Percentiles rank a stretch among this genome's conserved stretches.
These are phyloP conservation scores for Ilyonectria mors-panacis DNA, from an alignment of 2,329 filamentous ascomycete genomes.

Conservation along the genomic window DNA sequence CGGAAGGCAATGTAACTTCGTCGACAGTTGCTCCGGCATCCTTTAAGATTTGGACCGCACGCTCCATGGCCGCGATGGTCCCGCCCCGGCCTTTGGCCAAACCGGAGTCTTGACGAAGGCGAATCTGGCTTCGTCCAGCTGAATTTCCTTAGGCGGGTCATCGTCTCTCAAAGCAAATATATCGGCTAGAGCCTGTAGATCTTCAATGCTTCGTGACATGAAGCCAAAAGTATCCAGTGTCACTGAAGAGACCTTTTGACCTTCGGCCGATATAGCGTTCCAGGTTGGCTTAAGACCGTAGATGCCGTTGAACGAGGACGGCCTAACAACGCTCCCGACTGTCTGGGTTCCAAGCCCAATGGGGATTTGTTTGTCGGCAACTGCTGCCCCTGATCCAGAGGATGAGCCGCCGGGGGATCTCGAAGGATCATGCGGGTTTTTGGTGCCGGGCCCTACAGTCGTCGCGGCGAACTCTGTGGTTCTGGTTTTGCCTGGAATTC, in stretches of 20 bases:
- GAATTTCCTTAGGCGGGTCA: conserved; percentile 45
- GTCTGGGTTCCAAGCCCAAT: conserved; percentile 77
- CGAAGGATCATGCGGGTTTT: conserved; percentile 74
- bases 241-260: conserved; percentile 70
- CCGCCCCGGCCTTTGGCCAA: conserved; percentile 61
- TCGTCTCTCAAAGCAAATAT: conserved; percentile 70
- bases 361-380: conserved; percentile 75
- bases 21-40: conserved; percentile 64
- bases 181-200: conserved; percentile 69
- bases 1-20: conserved; percentile 64
- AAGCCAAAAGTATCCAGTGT: conserved; percentile 75
- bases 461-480: conserved; percentile 76
- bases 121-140: conserved; percentile 62
- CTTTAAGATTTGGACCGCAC: conserved; percentile 53
- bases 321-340: conserved; percentile 74
- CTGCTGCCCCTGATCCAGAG: conserved; percentile 76
- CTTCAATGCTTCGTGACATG: conserved; percentile 70
- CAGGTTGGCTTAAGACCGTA: conserved; percentile 78
- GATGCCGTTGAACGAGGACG: conserved; percentile 75
- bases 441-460: conserved; percentile 64
- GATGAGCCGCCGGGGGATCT: conserved; percentile 78
- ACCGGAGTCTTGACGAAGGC: conserved; percentile 66
- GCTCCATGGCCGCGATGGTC: conserved; percentile 55
- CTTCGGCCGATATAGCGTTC: conserved; percentile 74
- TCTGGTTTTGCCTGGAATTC: conserved; percentile 61